Evolutionary conservation across 192 early-diverging fungal genomes (phyloP).

Genomic region (Entomortierella chlamydospora): DNA sequence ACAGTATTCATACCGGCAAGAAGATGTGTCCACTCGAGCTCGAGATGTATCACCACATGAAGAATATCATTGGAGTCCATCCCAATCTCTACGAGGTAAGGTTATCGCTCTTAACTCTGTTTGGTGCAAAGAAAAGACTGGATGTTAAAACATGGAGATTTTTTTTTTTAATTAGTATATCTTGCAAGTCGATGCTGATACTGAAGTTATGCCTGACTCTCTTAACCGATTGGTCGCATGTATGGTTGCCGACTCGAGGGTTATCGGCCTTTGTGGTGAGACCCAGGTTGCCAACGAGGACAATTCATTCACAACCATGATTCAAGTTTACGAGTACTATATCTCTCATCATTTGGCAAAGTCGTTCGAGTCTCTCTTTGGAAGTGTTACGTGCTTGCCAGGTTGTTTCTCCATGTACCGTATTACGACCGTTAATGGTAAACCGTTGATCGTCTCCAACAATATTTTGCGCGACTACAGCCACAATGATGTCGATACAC

Average conservation of each 20-base stretch:
- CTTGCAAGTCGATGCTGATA: constrained; percentile 98
- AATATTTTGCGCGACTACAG: constrained; percentile 91
- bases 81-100: constrained; percentile 79
- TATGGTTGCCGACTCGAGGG: constrained; percentile 89
- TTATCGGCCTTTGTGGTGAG: constrained; percentile 95
- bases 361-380: constrained; percentile 95
- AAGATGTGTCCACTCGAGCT: constrained; percentile 84
- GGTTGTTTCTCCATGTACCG: constrained; percentile 99
- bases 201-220: constrained; percentile 87
- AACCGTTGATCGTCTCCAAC: constrained; percentile 89
- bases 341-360: constrained; percentile 95
- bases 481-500: constrained; percentile 92
- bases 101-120: neutral
- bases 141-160: neutral
- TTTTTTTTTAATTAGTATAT: constrained; percentile 74
- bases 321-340: constrained; percentile 98
- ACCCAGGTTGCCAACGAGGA: constrained; percentile 92
- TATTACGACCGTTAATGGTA: constrained; percentile 82
- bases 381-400: constrained; percentile 93
- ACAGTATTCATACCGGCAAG: constrained; percentile 81
- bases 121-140: neutral
- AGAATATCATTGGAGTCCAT: constrained; percentile 86
- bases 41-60: constrained; percentile 87
- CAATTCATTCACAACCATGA: constrained; percentile 90
- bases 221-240: constrained; percentile 89